Conservation (phyloP, 2,329 filamentous ascomycete genomes). For the Thielaviopsis punctulata region DNA sequence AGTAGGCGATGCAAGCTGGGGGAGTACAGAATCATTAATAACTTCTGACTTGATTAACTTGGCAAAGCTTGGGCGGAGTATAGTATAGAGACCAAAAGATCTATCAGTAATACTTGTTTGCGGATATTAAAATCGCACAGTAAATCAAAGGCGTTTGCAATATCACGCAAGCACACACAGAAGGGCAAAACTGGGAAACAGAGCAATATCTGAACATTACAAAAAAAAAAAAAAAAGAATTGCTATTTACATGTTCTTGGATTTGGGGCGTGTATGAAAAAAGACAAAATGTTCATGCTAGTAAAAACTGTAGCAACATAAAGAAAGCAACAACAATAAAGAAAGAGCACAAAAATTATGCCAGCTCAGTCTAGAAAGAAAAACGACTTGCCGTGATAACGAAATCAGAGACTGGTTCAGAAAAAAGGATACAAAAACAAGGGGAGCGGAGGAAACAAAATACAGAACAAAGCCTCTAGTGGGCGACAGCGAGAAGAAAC, state of each 20-base stretch:
- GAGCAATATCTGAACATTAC: background rate
- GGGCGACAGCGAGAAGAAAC: background rate
- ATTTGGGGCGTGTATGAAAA: background rate
- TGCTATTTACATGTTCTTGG: background rate
- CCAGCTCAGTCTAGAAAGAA: background rate
- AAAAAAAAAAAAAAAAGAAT: background rate
- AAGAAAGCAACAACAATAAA: background rate
- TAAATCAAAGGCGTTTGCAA: background rate
- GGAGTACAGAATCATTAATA: no score
- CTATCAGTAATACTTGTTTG: no score
- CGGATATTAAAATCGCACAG: no score
- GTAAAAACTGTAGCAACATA: background rate
- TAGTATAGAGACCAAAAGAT: no score
- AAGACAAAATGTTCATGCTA: background rate
- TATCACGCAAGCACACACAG: no score
- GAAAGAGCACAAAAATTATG: background rate
- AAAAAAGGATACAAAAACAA: background rate
- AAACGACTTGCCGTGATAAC: background rate
- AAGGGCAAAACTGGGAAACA: no score
- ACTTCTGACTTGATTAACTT: no score
- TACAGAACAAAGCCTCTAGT: background rate
- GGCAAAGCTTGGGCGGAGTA: no score
- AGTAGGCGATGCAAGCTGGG: no score
- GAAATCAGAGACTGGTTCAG: conserved; percentile 3
- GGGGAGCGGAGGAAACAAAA: background rate